Evolutionary conservation across 805 yeast species (phyloP).

Genomic region (Pichia eremophila): DNA sequence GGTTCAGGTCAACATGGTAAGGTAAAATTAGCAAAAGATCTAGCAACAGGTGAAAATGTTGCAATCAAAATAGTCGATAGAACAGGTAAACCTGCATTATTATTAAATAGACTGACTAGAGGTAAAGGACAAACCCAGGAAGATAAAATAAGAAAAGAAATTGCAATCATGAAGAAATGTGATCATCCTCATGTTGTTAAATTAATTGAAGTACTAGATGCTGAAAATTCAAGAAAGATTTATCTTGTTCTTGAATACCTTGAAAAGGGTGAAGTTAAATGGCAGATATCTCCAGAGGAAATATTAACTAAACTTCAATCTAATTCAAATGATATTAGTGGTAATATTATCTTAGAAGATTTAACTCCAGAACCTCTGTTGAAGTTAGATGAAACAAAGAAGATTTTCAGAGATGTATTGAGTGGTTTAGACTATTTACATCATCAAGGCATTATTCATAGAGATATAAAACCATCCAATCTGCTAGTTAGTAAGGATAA

Average conservation of each 20-base stretch:
- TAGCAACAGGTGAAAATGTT: conserved; percentile 54
- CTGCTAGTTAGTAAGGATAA: conserved; percentile 60
- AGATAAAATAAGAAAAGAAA: conserved; percentile 72
- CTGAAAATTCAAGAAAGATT: conserved; percentile 70
- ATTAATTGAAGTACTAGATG: conserved; percentile 81
- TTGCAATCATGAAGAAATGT: conserved; percentile 89
- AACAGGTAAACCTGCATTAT: conserved; percentile 39
- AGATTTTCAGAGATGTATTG: conserved; percentile 72
- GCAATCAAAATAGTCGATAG: conserved; percentile 92
- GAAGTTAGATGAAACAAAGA: conserved; percentile 56
- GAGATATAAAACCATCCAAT: conserved; percentile 91
- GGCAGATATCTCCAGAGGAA: conserved; percentile 44
- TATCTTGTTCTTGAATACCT: conserved; percentile 85
- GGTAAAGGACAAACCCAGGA: conserved; percentile 37
- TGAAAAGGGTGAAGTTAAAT: conserved; percentile 81
- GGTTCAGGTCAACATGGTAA: conserved; percentile 99
- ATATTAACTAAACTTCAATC: conserved; percentile 8
- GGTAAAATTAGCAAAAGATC: conserved; percentile 80
- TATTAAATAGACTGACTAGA: conserved; percentile 32
- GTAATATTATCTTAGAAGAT: conserved; percentile 3
- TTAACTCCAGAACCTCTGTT: conserved; percentile 47
- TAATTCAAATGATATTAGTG: conserved; percentile 1
- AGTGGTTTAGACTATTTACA: conserved; percentile 87
- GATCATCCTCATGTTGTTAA: conserved; percentile 89
- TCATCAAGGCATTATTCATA: conserved; percentile 81